Conservation (phyloP, 805 yeast species). For the Starmerella vitae region DNA sequence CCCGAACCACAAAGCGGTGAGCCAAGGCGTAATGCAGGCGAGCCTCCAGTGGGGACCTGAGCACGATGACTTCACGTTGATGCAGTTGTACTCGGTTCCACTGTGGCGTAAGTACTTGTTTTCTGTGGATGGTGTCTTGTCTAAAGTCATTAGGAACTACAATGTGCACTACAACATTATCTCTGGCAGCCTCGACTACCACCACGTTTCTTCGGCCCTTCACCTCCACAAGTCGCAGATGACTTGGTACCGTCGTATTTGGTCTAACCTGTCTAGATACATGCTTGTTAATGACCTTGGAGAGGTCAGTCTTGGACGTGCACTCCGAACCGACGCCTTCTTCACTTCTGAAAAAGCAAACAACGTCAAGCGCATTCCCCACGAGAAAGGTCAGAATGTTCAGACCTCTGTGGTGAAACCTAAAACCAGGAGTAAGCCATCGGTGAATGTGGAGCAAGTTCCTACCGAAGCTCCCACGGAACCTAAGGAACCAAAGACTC, state of each 20-base stretch:
- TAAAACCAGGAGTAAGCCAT: not conserved
- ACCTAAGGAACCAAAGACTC: no score
- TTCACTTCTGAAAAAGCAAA: conserved; percentile 2
- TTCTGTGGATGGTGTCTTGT: conserved; percentile 25
- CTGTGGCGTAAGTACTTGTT: conserved; percentile 28
- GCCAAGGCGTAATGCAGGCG: conserved; percentile 19
- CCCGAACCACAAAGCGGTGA: conserved; percentile 52
- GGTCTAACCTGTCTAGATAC: conserved; percentile 69
- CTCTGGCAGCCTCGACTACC: conserved; percentile 19
- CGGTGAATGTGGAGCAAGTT: no score
- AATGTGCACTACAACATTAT: conserved; percentile 14
- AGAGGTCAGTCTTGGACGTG: conserved; percentile 12
- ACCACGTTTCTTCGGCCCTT: conserved; percentile 53
- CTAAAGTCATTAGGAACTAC: conserved; percentile 16
- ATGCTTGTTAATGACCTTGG: conserved; percentile 52
- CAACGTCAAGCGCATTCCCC: not conserved
- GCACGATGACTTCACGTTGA: conserved; percentile 17
- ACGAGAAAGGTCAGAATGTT: conserved; percentile 1
- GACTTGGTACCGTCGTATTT: conserved; percentile 89
- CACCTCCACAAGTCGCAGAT: conserved; percentile 77
- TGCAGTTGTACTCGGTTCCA: conserved; percentile 27
- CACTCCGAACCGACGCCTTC: conserved; percentile 4
- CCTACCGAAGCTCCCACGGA: no score
- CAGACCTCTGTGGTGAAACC: conserved; percentile 8
- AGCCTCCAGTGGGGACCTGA: conserved; percentile 4